Evolutionary conservation across 495 filamentous ascomycete species (phyloP).

Genomic region (Penicillium paradoxum): DNA sequence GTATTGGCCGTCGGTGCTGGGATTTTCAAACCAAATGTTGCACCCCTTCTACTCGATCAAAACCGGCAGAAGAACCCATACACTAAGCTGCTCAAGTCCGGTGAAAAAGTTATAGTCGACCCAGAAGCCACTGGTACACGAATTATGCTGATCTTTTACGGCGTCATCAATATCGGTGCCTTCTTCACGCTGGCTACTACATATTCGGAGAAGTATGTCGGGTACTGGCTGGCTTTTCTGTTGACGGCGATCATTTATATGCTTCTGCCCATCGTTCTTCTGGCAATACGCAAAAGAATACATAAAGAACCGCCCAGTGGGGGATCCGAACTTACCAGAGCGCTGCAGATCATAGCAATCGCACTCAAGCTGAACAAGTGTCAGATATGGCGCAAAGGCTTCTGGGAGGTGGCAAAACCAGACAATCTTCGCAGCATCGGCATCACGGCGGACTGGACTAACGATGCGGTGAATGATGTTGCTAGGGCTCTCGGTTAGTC

Average conservation of each 20-base stretch:
- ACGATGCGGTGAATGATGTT: conserved; percentile 46
- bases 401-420: conserved; percentile 63
- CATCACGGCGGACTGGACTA: conserved; percentile 41
- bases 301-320: conserved; percentile 48
- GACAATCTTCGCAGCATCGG: conserved; percentile 48
- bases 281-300: conserved; percentile 42
- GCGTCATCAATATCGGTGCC: conserved; percentile 35
- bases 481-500: conserved; percentile 33
- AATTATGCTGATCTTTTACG: conserved; percentile 36
- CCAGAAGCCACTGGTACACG: conserved; percentile 30
- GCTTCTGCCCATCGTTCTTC: conserved; percentile 48
- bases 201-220: conserved; percentile 38
- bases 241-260: conserved; percentile 47
- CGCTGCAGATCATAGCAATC: conserved; percentile 49
- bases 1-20: conserved; percentile 33
- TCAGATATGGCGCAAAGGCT: conserved; percentile 50
- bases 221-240: conserved; percentile 34
- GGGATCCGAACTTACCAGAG: conserved; percentile 46
- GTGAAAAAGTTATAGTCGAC: conserved; percentile 39
- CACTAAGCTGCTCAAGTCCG: conserved; percentile 30
- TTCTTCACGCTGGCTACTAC: conserved; percentile 36
- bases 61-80: conserved; percentile 24
- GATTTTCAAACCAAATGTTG: conserved; percentile 39
- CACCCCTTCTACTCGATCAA: conserved; percentile 36
- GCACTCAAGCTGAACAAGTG: conserved; percentile 54